Evolutionary conservation across 2,329 filamentous ascomycete species (phyloP), one percentile per base, ranked within the genome.

Genomic region (Fusarium sarcochroum): DNA sequence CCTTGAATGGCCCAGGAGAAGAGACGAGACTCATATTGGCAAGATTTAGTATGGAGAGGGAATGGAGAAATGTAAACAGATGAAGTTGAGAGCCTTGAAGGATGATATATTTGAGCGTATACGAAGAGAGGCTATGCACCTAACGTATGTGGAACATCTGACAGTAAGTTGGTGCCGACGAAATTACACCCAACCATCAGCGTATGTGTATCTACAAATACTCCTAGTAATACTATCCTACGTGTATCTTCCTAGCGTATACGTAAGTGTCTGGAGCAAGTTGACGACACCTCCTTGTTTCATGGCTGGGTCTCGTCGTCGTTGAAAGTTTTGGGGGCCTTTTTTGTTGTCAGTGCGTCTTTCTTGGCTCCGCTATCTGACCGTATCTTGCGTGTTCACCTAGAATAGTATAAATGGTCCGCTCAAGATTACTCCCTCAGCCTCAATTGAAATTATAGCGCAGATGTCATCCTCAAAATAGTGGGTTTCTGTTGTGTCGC

Each of bases 1-100:
- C 13, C 23, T 57, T 49, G 18, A 44, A 45, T 13, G 55, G 37
- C 18, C 32, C 27, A 6, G 37, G 27, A 20, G 47, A 15, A 17
- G 27, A 34, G 17, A 15, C 37, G 17, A 64, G 49, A 18, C 42
- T 59, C 62, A 65, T 65, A 3, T 3, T 49, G 32, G 11, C 6
- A 35, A 7, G 2, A 13, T 13, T 1, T 7, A n/a, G 15, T 21
- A 14, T 44, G 18, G 8, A 5, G 21, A 45, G 7, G 13, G 4
- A 23, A 27, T 57, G 4, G 17, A 30, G 27, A 4, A 25, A 17
- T 10, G 9, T 4, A 20, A 5, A 20, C 1, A 21, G 14, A 11
- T 4, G 14, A 18, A 14, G 9, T 13, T 30, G 10, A 30, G 27
- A 30, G 27, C 27, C 10, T 30, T 11, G 6, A 30, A 30, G 10